phyloP scores from a whole-genome alignment of 768 basidiomycete species.

The Sarcodon sp. region DNA sequence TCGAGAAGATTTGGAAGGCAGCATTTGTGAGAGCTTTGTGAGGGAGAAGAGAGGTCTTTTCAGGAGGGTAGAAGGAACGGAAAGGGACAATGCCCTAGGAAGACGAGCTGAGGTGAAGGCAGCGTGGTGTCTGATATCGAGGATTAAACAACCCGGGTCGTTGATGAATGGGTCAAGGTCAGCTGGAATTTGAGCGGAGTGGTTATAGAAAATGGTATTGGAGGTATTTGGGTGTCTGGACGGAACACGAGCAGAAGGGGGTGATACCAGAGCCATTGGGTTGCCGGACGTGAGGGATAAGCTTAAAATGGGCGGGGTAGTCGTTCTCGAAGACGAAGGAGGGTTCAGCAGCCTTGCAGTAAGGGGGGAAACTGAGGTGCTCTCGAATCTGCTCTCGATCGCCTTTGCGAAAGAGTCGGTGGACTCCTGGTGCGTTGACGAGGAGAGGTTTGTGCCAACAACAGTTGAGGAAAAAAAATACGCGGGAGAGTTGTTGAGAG shows the following conservation, averaged over 20 bases:
- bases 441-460: neutral
- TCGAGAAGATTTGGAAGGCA: conserved; percentile 49
- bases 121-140: conserved; percentile 84
- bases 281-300: conserved; percentile 9
- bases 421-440: neutral
- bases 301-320: neutral
- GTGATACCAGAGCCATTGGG: conserved; percentile 3
- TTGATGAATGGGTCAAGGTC: conserved; percentile 19
- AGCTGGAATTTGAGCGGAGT: conserved; percentile 11
- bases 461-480: neutral
- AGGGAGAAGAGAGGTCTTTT: conserved; percentile 83
- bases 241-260: neutral
- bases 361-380: neutral
- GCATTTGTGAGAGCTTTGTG: conserved; percentile 64
- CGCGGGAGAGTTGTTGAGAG: neutral
- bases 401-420: neutral
- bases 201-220: neutral
- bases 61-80: conserved; percentile 88
- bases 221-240: conserved; percentile 8
- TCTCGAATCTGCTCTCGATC: neutral
- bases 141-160: conserved; percentile 39
- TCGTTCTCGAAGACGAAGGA: neutral
- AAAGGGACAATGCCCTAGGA: conserved; percentile 64
- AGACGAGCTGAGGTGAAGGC: conserved; percentile 57
- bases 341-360: neutral